Base-by-base conservation (phyloP, 1,284 basidiomycete genomes). In the Moesziomyces sp. region DNA sequence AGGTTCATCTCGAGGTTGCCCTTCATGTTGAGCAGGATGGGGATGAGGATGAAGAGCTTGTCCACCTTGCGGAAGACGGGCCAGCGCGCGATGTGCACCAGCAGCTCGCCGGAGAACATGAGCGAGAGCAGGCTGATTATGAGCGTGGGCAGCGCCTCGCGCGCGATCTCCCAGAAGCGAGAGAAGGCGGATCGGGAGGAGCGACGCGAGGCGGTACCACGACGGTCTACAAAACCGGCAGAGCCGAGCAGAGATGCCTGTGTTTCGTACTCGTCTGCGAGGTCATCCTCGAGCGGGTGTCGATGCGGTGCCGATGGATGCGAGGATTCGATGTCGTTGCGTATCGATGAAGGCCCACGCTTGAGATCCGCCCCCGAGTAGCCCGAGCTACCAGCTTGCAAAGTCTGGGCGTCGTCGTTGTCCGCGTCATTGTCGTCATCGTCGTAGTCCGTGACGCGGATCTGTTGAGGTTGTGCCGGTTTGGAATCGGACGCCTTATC, bases 31-130 rank as follows among this genome's bases (percentile, higher is more conserved):
- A 96, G 89, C 23, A 98, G 87, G 76, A 97, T 94, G 13, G 96
- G 95, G 9, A 97, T 91, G 61, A 98, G 92, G 87, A 98, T 95
- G 80, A 98, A 95, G 60, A 98, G 90, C 84, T 99, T 95, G 87
- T 97, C 92, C n/a, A 83, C 81, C 56, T 91, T 88, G 53, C 88
- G 88, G 88, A 99, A 96, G 45, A 94, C 93, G 61, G 87, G 88
- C 94, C 94, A 98, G 60, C 73, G 59, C n/a, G 93, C 91, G 52
- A 95, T 90, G 79, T 91, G 90, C 81, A 94, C 91, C 42, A 97
- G 86, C 0, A 96, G 88, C 83, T 94, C 91, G 44, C 94, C 94
- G 1, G 93, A 93, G 81, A 97, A 92, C 48, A 95, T 87, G 52
- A 94, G 80, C 4, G 86, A 86, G 21, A 79, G 28, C 47, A 87